Conservation (phyloP, 2,329 filamentous ascomycete genomes). For the Fusarium piperis region DNA sequence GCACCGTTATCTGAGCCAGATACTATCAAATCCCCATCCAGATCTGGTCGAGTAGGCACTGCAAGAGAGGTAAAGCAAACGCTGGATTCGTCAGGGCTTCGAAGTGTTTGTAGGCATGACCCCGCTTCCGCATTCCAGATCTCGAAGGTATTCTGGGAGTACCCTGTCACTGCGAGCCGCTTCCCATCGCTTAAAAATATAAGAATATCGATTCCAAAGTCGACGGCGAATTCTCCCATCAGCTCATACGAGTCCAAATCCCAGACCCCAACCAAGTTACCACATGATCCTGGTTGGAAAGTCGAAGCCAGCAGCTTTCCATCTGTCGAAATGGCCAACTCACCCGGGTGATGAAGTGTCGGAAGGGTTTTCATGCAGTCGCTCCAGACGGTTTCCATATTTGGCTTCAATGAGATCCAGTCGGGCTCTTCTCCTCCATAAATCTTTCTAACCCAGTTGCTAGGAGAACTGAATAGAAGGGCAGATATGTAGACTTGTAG, state of each 20-base stretch:
- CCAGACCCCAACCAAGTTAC: background rate
- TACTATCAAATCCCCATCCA: background rate
- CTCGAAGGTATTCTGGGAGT: background rate
- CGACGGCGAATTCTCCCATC: rapidly evolving
- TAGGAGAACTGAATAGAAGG: background rate
- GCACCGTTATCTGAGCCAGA: background rate
- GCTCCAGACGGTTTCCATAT: background rate
- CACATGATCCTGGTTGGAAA: no score
- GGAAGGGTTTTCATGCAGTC: rapidly evolving
- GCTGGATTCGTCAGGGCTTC: background rate
- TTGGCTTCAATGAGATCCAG: background rate
- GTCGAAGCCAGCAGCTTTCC: background rate
- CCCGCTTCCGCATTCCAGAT: background rate
- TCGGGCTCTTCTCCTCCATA: background rate
- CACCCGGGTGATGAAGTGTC: rapidly evolving
- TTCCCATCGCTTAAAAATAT: background rate
- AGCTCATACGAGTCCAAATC: rapidly evolving
- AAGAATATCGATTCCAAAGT: background rate
- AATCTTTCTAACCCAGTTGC: background rate
- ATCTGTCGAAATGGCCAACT: background rate
- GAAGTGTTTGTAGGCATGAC: background rate
- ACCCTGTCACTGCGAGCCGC: background rate
- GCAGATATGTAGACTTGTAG: background rate
- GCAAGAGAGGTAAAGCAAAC: background rate
- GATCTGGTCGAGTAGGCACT: background rate